A percentile compares a stretch with the other conserved stretches of the same genome.
Evolutionary conservation across 2,329 filamentous ascomycete species (phyloP).

Genomic region (Fusarium lyarnte): DNA sequence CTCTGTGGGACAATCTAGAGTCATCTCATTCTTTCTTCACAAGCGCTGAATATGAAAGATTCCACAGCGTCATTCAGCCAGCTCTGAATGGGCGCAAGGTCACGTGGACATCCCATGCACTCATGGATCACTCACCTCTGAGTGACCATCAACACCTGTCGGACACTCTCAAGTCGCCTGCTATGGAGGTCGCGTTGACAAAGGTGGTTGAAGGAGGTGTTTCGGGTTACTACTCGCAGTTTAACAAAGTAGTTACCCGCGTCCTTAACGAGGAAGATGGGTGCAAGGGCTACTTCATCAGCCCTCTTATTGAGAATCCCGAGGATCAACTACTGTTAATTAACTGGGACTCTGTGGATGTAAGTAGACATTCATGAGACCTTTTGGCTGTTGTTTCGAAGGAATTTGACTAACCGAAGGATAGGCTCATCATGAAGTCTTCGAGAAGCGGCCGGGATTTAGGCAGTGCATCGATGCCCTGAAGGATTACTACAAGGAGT

Average conservation of each 20-base stretch:
- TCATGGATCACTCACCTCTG: not conserved
- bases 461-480: not conserved
- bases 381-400: not conserved
- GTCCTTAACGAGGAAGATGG: not conserved
- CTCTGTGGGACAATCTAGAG: not conserved
- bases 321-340: not conserved
- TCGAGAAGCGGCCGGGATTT: not conserved
- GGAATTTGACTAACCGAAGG: not conserved
- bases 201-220: not conserved
- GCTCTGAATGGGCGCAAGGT: not conserved
- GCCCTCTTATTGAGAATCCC: not conserved
- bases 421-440: not conserved
- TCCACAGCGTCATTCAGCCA: not conserved
- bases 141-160: not conserved
- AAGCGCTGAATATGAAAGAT: not conserved
- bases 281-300: not conserved
- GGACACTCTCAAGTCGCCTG: rapidly evolving
- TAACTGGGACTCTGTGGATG: not conserved
- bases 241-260: not conserved
- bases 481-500: not conserved
- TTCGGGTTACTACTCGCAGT: not conserved
- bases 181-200: not conserved
- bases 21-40: not conserved
- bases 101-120: not conserved
- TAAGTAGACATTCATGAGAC: not conserved